phyloP scores from a whole-genome alignment of 2,329 filamentous ascomycete species.

The Zymoseptoria pseudotritici region DNA sequence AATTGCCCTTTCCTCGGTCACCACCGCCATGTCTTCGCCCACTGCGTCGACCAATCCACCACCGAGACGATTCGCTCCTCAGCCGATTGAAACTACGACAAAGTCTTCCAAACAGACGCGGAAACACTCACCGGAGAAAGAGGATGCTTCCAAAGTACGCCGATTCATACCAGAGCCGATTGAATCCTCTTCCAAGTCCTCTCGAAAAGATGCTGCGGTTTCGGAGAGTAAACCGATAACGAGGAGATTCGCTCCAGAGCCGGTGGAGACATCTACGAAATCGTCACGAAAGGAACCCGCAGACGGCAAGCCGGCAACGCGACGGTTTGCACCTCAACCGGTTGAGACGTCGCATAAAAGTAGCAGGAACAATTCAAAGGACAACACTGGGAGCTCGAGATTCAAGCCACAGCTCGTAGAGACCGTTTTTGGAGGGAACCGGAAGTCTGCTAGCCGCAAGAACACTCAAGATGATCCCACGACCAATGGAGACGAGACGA shows the following conservation, averaged over 20 bases:
- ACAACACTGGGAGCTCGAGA: conserved; percentile 15
- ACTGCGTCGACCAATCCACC: conserved; percentile 8
- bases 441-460: conserved; percentile 17
- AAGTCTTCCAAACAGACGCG: conserved; percentile 36
- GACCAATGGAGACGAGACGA: conserved; percentile 6
- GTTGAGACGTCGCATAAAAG: conserved; percentile 32
- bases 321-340: conserved; percentile 30
- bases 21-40: conserved; percentile 13
- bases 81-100: conserved; percentile 65
- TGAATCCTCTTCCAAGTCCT: conserved; percentile 60
- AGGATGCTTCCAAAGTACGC: conserved; percentile 10
- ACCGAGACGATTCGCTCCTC: conserved; percentile 48
- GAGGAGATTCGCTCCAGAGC: conserved; percentile 26
- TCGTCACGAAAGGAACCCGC: conserved; percentile 13
- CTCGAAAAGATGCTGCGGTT: conserved; percentile 21
- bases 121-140: conserved; percentile 11
- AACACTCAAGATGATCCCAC: conserved; percentile 13
- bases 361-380: conserved; percentile 18
- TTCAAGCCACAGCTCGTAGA: conserved; percentile 31
- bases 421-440: conserved; percentile 23
- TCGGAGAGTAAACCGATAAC: not conserved
- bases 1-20: conserved; percentile 11
- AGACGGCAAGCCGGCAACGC: conserved; percentile 12
- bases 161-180: conserved; percentile 64
- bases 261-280: conserved; percentile 16